phyloP scores from a whole-genome alignment of 225 moss, liverwort and hornwort genomes.

The Pleurozium schreberi region DNA sequence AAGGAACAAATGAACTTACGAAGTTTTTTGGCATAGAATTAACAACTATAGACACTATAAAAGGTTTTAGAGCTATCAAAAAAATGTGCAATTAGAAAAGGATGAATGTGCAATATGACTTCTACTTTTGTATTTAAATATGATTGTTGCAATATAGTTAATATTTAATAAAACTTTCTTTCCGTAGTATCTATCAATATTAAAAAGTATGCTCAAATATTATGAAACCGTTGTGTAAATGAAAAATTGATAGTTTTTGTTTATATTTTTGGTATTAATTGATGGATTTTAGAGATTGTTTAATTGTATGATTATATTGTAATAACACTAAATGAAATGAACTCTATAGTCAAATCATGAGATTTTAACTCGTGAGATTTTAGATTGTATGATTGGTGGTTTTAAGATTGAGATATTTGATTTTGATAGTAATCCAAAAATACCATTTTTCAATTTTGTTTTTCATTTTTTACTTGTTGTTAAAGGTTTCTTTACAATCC shows the following conservation, averaged over 20 bases:
- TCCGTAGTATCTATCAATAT: not conserved
- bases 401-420: not conserved
- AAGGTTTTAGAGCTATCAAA: not conserved
- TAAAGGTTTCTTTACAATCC: not conserved
- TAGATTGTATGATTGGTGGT: not conserved
- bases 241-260: not conserved
- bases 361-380: not conserved
- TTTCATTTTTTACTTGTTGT: too few species aligned
- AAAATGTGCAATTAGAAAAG: not conserved
- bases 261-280: not conserved
- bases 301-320: too few species aligned
- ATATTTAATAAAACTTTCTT: too few species aligned
- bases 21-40: not conserved
- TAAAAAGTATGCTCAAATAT: not conserved
- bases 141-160: not conserved
- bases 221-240: fast-evolving
- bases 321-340: not conserved
- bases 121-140: not conserved
- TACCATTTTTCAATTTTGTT: not conserved
- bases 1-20: not conserved
- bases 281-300: not conserved
- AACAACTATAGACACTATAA: not conserved
- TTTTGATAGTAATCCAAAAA: not conserved
- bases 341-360: not conserved
- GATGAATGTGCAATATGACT: not conserved